Conservation (phyloP, 2,329 filamentous ascomycete genomes). For the Fusarium aywerte region DNA sequence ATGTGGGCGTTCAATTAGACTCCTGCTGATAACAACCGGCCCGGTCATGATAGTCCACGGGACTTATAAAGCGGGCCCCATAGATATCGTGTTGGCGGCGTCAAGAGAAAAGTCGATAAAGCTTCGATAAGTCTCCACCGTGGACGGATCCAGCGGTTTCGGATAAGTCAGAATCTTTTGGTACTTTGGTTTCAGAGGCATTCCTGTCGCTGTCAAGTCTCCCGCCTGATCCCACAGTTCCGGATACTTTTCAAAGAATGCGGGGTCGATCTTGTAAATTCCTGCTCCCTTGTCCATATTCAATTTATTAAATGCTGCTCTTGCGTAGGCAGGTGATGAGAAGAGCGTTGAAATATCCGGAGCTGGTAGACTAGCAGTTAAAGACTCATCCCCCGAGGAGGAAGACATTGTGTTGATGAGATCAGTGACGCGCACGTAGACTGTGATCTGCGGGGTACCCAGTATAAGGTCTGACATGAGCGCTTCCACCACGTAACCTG, state of each 20-base stretch:
- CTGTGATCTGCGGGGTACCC: slow-evolving; percentile 42
- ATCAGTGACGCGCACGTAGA: slow-evolving; percentile 48
- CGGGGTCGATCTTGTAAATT: slow-evolving; percentile 50
- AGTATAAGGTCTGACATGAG: slow-evolving; percentile 46
- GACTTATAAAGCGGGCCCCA: background rate
- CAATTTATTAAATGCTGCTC: slow-evolving; percentile 43
- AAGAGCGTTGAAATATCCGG: slow-evolving; percentile 43
- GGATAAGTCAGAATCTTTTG: slow-evolving; percentile 48
- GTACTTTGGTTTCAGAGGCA: slow-evolving; percentile 46
- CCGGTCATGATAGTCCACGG: slow-evolving; percentile 1
- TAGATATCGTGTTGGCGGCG: slow-evolving; percentile 37
- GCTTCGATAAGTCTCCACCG: slow-evolving; percentile 48
- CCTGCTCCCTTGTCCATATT: slow-evolving; percentile 50
- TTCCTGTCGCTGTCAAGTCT: slow-evolving; percentile 45
- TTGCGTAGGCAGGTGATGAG: slow-evolving; percentile 39
- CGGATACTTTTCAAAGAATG: slow-evolving; percentile 49
- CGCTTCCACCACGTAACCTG: slow-evolving; percentile 48
- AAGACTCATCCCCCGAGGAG: background rate
- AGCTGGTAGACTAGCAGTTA: slow-evolving; percentile 37
- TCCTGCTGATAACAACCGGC: background rate
- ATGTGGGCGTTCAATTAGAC: slow-evolving; percentile 8
- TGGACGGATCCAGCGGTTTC: slow-evolving; percentile 44
- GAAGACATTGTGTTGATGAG: slow-evolving; percentile 46
- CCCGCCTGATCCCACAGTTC: slow-evolving; percentile 46
- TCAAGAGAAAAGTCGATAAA: slow-evolving; percentile 50